These are phyloP conservation scores for Cyphellophora attinorum DNA, from an alignment of 2,329 filamentous ascomycete genomes.

Conservation along the genomic window DNA sequence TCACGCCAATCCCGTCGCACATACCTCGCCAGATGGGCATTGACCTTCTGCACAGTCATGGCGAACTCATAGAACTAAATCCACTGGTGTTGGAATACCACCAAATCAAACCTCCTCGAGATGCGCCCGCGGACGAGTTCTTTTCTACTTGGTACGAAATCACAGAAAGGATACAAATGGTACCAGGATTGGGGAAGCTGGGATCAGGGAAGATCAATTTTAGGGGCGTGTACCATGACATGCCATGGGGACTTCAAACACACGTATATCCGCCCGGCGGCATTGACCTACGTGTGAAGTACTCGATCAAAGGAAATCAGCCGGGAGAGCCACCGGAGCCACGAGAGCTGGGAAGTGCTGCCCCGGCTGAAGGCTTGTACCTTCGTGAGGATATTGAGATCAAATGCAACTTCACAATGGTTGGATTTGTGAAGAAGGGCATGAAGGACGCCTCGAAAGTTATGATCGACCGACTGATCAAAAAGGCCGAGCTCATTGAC, in stretches of 20 bases:
- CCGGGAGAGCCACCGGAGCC: constrained; percentile 60
- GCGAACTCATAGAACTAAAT: constrained; percentile 79
- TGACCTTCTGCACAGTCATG: constrained; percentile 66
- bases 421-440: constrained; percentile 71
- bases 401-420: constrained; percentile 67
- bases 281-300: constrained; percentile 67
- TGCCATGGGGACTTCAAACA: constrained; percentile 65
- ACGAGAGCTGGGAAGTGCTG: constrained; percentile 56
- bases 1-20: constrained; percentile 63
- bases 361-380: constrained; percentile 62
- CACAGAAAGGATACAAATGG: constrained; percentile 65
- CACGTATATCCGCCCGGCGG: constrained; percentile 77
- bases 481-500: constrained; percentile 38
- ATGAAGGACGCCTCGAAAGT: constrained; percentile 64
- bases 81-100: constrained; percentile 67
- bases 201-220: constrained; percentile 58
- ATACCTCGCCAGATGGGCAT: constrained; percentile 62
- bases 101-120: constrained; percentile 55
- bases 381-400: constrained; percentile 76
- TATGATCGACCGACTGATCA: constrained; percentile 55
- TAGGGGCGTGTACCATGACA: constrained; percentile 70
- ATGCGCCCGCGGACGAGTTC: constrained; percentile 61
- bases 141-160: constrained; percentile 68
- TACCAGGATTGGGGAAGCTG: constrained; percentile 45
- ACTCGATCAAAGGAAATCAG: constrained; percentile 65